Evolutionary conservation across 1,139 yeast genomes (phyloP).

Genomic region (Zygoascus hellenicus): DNA sequence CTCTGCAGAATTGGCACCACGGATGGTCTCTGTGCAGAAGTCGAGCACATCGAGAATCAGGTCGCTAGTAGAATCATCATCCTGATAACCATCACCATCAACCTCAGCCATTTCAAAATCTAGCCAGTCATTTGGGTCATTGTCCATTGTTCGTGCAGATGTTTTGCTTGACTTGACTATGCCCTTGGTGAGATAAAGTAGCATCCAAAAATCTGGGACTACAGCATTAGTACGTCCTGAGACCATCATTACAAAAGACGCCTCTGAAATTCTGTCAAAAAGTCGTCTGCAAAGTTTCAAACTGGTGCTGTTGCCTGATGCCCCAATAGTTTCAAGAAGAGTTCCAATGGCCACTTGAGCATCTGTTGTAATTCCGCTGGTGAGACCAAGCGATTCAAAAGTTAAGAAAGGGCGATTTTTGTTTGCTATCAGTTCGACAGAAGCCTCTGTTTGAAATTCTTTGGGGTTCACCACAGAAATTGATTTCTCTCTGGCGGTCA

Average conservation of each 20-base stretch:
- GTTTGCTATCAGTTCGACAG: neutral
- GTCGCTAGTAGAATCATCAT: conserved; percentile 9
- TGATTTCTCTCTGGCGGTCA: neutral
- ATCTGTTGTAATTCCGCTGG: neutral
- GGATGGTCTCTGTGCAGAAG: conserved; percentile 16
- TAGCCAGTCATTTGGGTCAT: neutral
- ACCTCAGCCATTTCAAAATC: neutral
- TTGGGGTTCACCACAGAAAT: neutral
- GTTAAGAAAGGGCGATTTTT: neutral
- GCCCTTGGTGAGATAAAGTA: conserved; percentile 2
- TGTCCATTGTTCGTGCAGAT: neutral
- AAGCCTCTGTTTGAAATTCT: neutral
- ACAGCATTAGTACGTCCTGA: neutral
- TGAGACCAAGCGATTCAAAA: conserved; percentile 6
- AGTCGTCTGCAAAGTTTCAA: too few relatives aligned
- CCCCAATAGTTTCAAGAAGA: conserved; percentile 5
- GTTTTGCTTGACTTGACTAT: conserved; percentile 5
- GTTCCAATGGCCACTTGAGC: conserved; percentile 2
- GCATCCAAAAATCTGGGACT: conserved; percentile 9
- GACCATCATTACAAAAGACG: too few relatives aligned
- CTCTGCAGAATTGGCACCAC: conserved; percentile 7
- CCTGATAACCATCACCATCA: neutral
- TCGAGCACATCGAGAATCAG: conserved; percentile 19
- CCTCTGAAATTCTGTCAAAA: too few relatives aligned
- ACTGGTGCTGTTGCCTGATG: too few relatives aligned